Evolutionary conservation across 768 basidiomycete genomes (phyloP), one percentile per base, ranked within the genome.

Genomic region (Pilatotrama ljubarskyi): DNA sequence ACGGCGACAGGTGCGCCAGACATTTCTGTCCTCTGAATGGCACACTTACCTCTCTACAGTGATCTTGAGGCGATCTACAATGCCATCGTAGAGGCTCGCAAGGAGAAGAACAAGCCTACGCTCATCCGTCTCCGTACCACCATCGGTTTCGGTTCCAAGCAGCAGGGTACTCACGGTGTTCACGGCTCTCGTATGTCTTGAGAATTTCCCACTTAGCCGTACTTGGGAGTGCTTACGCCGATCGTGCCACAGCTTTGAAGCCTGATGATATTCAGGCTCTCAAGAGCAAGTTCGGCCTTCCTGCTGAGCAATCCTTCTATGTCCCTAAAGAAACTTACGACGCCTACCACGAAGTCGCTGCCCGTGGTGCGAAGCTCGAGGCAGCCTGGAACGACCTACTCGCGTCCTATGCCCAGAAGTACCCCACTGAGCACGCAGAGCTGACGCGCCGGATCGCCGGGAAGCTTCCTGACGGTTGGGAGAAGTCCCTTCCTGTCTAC

Each of bases 131-230:
- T 96, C 56, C 85, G 81, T 68, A 97, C 95, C 53, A 97, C 89
- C 44, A 98, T 98, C 63, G 95, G 95, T 40, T 97, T 82, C 71
- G 95, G 95, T 62, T 97, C 95, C 35, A 92, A 91, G 78, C 83
- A 86, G 71, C 89, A 93, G 74, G 95, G 95, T 62, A 94, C 93
- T 9, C 93, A 96, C 70, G 92, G 92, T 66, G 93, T 97, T 62
- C 95, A 98, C 74, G 95, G 95, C 66, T 73, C 93, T 75, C 93
- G 91, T 95, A 70, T 70, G 93, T 85, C n/a, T n/a, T 40, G 54
- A 13, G 11, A 10, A n/a, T 5, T 38, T 18, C 2, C 26, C 15
- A 3, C 13, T 48, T 18, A 35, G 29, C 5, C 29, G 10, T n/a
- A n/a, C n/a, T n/a, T 5, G 5, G 1, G 22, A 7, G 2, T 5